A percentile compares a stretch with the other conserved stretches of the same genome.
These are phyloP conservation scores for Arthrobotrys iridis DNA, from an alignment of 2,329 filamentous ascomycete species.

Conservation along the genomic window DNA sequence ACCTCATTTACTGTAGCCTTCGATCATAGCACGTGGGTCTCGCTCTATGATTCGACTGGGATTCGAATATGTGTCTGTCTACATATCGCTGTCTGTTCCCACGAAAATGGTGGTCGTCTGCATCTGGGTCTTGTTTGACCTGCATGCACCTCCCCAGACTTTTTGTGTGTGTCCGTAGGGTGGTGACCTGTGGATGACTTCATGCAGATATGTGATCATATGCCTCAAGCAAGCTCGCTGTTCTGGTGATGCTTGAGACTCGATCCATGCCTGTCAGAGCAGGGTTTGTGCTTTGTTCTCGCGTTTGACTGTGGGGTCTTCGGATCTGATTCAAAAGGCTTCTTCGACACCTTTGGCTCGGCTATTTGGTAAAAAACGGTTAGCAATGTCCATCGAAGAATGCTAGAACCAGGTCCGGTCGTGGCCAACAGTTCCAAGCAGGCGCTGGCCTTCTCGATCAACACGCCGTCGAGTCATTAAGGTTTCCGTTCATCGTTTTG, in stretches of 20 bases:
- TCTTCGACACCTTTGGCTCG: constrained; percentile 31
- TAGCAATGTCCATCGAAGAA: constrained; percentile 37
- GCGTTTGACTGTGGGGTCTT: constrained; percentile 9
- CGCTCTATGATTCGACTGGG: neutral
- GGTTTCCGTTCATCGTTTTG: constrained; percentile 39
- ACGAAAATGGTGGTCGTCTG: neutral
- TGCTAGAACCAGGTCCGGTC: constrained; percentile 21
- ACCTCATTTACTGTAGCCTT: constrained; percentile 2
- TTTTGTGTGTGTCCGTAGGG: neutral
- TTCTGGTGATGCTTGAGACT: constrained; percentile 18
- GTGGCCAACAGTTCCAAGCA: constrained; percentile 3
- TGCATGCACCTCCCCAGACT: constrained; percentile 9
- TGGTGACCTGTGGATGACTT: constrained; percentile 5
- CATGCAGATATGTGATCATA: constrained; percentile 39
- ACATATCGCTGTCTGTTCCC: neutral
- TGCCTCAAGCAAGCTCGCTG: constrained; percentile 16
- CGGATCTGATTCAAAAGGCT: constrained; percentile 23
- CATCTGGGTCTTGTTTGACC: neutral
- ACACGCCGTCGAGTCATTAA: constrained; percentile 18
- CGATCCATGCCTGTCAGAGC: constrained; percentile 12
- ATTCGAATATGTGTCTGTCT: neutral
- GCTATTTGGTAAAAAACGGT: constrained; percentile 54
- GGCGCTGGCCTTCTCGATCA: constrained; percentile 27
- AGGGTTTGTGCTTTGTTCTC: constrained; percentile 2
- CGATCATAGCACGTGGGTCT: constrained; percentile 5